phyloP scores from a whole-genome alignment of 1,284 basidiomycete species.

The Heterobasidion annosum region DNA sequence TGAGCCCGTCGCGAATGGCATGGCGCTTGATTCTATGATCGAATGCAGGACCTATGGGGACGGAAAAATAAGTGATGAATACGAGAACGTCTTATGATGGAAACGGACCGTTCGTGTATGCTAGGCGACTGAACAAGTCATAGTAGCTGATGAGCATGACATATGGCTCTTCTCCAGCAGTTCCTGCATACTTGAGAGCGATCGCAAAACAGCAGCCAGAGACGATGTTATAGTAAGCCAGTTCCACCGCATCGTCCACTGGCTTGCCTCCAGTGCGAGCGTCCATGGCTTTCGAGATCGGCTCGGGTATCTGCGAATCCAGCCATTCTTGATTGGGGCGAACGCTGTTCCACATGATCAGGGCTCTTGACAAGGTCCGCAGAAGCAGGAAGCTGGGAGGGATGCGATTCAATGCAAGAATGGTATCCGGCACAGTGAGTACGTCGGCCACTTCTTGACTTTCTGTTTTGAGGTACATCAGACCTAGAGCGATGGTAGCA shows the following conservation, averaged over 20 bases:
- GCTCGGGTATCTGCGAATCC: constrained; percentile 60
- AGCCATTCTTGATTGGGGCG: constrained; percentile 75
- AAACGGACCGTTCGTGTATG: constrained; percentile 47
- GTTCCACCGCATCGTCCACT: constrained; percentile 70
- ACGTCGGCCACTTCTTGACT: constrained; percentile 81
- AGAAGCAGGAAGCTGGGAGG: constrained; percentile 84
- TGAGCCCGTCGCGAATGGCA: constrained; percentile 83
- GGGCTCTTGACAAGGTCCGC: constrained; percentile 66
- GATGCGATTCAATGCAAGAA: constrained; percentile 73
- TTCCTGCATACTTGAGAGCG: constrained; percentile 90
- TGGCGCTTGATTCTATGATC: constrained; percentile 81
- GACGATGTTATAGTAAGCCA: constrained; percentile 85
- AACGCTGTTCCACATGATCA: constrained; percentile 88
- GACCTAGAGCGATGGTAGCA: constrained; percentile 82
- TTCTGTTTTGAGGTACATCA: constrained; percentile 88
- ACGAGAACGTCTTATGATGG: constrained; percentile 14
- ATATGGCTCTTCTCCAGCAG: constrained; percentile 82
- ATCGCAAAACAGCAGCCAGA: constrained; percentile 89
- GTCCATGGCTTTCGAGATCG: constrained; percentile 56
- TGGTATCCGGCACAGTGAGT: constrained; percentile 75
- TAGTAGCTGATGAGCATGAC: constrained; percentile 74
- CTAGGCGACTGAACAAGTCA: constrained; percentile 65
- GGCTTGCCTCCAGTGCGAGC: constrained; percentile 36
- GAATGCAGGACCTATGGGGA: constrained; percentile 55
- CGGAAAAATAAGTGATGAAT: constrained; percentile 1